Evolutionary conservation across 208 protist species (phyloP), one percentile per base, ranked within the genome.

Genomic region (Endotrypanum monterogeii): DNA sequence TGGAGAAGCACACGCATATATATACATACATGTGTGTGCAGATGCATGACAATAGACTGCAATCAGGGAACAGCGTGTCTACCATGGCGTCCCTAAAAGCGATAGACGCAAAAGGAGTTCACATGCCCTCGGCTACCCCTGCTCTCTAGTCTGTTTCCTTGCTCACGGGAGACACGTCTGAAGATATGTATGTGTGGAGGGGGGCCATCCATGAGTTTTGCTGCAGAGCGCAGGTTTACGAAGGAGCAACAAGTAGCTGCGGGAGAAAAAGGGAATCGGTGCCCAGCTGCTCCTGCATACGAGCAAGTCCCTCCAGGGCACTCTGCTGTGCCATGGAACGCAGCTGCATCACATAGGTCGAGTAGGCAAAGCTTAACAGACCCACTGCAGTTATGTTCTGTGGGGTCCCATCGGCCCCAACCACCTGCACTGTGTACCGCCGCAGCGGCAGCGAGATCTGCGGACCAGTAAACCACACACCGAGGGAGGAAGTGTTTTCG

Each of bases 321-420:
- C 51, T 74, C 41, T 84, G 73, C 76, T 95, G 90, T 18, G 88
- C 55, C 20, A 81, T 67, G 20, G 74, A 62, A 30, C 90, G 80
- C 9, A 83, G 54, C 46, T 93, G 83, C 85, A 92, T 90, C 32
- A 95, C 81, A 68, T 93, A 93, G 5, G 83, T 87, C n/a, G 90
- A 93, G 83, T 93, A 93, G 7, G 85, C 61, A 65, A 95, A 95
- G 58, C 79, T 86, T 14, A 86, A 70, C 7, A 92, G 70, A 16
- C 90, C 90, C 28, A 95, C 83, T 1, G 84, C 84, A 35, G 89
- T 79, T 46, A 88, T 78, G 28, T 82, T 83, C 71, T 93, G 70
- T 51, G 60, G 62, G 11, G 65, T 78, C 30, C 79, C 83, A 60
- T 87, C 83, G 5, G 71, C 23, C 28, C 65, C 73, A 3, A 83